Evolutionary conservation across 805 yeast genomes (phyloP), one percentile per base, ranked within the genome.

Genomic region (Sugiyamaella qingdaonensis): DNA sequence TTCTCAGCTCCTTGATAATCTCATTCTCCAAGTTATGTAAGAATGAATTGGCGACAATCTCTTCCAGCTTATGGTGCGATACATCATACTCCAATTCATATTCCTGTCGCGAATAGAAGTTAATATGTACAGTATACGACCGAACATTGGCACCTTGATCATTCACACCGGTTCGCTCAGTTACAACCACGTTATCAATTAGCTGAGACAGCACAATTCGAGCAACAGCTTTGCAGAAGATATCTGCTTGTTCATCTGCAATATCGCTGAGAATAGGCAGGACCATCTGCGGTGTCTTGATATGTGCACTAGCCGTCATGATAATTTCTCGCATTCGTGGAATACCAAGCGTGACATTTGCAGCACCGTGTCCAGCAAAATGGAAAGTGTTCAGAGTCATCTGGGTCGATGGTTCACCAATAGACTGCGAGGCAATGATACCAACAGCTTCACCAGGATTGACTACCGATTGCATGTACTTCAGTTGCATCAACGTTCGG

Each of bases 351-450:
- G 99, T 94, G 59, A 94, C 99, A 73, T 94, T 94, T 45, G 99
- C 99, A 54, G 99, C 99, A 82, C 99, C 99, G 75, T 95, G 99
- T 70, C 99, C 99, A 64, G 99, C 99, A 67, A 94, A 94, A 77
- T 94, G 96, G 88, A 88, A 88, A 46, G 96, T 88, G 71, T 88
- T 88, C 65, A 88, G 80, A 14, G 99, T 94, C 99, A 94, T 94
- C 76, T 94, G 99, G 2, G 99, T 94, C 3, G 97, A 89, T 49
- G 99, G 99, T 73, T 94, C 99, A 73, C 99, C 99, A 69, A 94
- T 85, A 51, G 97, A 90, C 74, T 94, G 98, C 19, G 97, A 86
- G 7, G 99, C 99, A 73, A 95, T 85, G 66, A 94, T 91, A 73
- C 99, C 99, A 52, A 94, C 98, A 49, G 97, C 83, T 71, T 94